phyloP scores from a whole-genome alignment of 371 early-diverging fungal species.

The Capillidium rhysosporum region DNA sequence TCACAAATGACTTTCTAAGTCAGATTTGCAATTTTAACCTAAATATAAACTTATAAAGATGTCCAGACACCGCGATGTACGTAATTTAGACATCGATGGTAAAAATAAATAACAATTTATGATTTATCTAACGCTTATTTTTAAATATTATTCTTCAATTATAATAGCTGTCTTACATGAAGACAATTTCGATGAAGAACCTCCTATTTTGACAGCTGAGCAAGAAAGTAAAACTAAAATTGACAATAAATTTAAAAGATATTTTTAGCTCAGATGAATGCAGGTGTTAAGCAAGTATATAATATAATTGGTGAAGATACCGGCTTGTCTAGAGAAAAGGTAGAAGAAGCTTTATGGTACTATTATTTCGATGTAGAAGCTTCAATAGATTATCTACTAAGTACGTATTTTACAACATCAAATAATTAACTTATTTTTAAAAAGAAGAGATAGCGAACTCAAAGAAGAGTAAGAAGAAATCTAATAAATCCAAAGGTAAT shows the following conservation, averaged over 20 bases:
- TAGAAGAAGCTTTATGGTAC: constrained; percentile 42
- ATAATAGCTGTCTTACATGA: constrained; percentile 35
- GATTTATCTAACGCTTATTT: not conserved
- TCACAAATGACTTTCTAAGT: no score
- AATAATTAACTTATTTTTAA: no score
- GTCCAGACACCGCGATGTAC: constrained; percentile 52
- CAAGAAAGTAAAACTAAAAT: constrained; percentile 5
- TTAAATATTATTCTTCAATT: not conserved
- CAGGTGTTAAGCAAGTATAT: constrained; percentile 24
- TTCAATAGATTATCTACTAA: constrained; percentile 29
- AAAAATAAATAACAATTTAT: constrained; percentile 3
- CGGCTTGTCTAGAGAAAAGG: constrained; percentile 23
- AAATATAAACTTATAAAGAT: constrained; percentile 14
- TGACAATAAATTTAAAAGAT: not conserved
- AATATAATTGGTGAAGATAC: constrained; percentile 26
- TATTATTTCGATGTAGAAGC: constrained; percentile 35
- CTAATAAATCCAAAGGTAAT: not conserved
- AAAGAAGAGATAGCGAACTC: constrained; percentile 10
- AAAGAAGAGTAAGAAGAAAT: constrained; percentile 1
- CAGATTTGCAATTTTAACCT: no score
- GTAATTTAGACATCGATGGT: constrained; percentile 51
- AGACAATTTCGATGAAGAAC: constrained; percentile 30
- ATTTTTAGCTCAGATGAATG: constrained; percentile 20
- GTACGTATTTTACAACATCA: constrained; percentile 14
- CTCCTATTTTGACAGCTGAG: constrained; percentile 6